These are phyloP conservation scores for Salinomyces thailandicus DNA, from an alignment of 2,329 filamentous ascomycete genomes.

Conservation along the genomic window DNA sequence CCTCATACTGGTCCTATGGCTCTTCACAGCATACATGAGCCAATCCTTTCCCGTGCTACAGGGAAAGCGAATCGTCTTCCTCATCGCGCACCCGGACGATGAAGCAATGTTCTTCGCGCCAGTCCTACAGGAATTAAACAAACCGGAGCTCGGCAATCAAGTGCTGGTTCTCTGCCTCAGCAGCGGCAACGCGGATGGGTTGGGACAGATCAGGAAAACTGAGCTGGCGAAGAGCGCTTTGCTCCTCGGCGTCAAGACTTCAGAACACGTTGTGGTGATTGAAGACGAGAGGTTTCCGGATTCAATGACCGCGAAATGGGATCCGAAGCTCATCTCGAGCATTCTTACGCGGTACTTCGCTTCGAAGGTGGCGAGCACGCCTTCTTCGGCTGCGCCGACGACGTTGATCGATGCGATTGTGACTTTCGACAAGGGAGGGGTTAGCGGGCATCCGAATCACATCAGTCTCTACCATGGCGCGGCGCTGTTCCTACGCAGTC, in stretches of 20 bases:
- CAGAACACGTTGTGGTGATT: conserved; percentile 76
- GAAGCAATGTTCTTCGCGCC: conserved; percentile 99
- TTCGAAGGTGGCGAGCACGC: conserved; percentile 44
- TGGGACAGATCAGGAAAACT: conserved; percentile 70
- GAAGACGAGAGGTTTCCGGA: conserved; percentile 77
- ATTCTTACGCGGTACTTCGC: conserved; percentile 66
- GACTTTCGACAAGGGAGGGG: conserved; percentile 75
- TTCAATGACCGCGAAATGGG: conserved; percentile 75
- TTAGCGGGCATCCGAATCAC: conserved; percentile 90
- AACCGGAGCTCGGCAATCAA: conserved; percentile 71
- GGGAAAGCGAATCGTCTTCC: conserved; percentile 78
- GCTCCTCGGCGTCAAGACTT: conserved; percentile 60
- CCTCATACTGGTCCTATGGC: conserved; percentile 34
- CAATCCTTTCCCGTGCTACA: conserved; percentile 53
- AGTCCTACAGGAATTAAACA: conserved; percentile 71
- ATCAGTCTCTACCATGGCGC: conserved; percentile 79
- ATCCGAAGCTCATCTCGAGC: conserved; percentile 55
- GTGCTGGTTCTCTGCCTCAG: conserved; percentile 90
- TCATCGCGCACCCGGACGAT: conserved; percentile 96
- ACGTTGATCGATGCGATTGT: conserved; percentile 68
- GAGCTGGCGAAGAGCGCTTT: conserved; percentile 76
- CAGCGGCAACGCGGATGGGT: conserved; percentile 78
- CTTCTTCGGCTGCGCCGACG: conserved; percentile 35
- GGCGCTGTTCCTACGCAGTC: conserved; percentile 54
- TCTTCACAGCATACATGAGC: conserved; percentile 37